A percentile compares a stretch with the other conserved stretches of the same genome.
These are phyloP conservation scores for Clonostachys rosea DNA, from an alignment of 2,329 filamentous ascomycete genomes.

Conservation along the genomic window DNA sequence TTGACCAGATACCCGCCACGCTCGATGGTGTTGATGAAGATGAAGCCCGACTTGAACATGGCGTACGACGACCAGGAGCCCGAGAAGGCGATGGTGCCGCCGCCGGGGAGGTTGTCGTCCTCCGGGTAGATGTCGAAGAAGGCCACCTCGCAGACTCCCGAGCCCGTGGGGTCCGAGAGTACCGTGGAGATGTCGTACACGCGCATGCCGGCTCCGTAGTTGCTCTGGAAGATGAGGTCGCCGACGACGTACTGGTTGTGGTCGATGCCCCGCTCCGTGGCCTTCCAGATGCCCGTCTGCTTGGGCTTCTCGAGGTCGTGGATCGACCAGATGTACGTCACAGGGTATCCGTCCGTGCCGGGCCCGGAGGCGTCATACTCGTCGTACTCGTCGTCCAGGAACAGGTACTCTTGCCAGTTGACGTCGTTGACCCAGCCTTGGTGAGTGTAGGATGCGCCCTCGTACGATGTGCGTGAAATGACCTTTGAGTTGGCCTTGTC, in stretches of 20 bases:
- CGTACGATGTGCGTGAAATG: conserved; percentile 48
- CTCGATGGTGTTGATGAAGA: conserved; percentile 37
- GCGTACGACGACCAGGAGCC: conserved; percentile 40
- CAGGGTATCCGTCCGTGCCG: conserved; percentile 33
- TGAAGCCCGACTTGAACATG: conserved; percentile 31
- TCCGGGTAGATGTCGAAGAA: conserved; percentile 44
- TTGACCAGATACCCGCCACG: conserved; percentile 31
- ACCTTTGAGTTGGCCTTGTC: conserved; percentile 37
- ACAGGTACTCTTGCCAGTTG: conserved; percentile 31
- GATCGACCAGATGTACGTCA: conserved; percentile 46
- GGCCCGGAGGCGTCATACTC: conserved; percentile 31
- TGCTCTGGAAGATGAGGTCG: conserved; percentile 35
- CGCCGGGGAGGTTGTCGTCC: conserved; percentile 31
- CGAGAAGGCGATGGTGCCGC: conserved; percentile 26
- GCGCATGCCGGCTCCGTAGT: conserved; percentile 37
- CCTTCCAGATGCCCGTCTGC: conserved; percentile 33
- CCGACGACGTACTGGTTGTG: conserved; percentile 39
- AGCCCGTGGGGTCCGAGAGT: conserved; percentile 26
- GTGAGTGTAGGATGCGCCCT: conserved; percentile 53
- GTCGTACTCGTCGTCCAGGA: conserved; percentile 46
- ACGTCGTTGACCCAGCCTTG: conserved; percentile 47
- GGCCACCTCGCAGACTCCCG: conserved; percentile 31
- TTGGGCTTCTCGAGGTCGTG: conserved; percentile 30
- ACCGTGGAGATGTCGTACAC: conserved; percentile 23
- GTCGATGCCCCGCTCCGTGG: conserved; percentile 27